These are phyloP conservation scores for Apiospora rasikravindrae DNA, from an alignment of 2,329 filamentous ascomycete species.

Conservation along the genomic window DNA sequence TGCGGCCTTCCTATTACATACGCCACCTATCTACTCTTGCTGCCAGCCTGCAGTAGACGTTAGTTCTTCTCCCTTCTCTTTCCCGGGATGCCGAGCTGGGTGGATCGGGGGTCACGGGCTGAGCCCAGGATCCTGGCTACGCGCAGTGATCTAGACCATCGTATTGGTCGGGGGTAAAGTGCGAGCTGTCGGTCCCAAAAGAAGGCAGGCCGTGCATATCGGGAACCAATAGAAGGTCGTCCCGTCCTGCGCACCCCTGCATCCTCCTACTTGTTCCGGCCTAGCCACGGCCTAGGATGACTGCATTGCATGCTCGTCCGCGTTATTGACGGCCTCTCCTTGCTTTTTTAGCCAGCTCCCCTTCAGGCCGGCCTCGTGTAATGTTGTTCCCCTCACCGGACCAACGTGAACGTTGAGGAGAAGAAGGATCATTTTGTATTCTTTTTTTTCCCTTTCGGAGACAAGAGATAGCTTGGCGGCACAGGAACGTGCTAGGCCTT, in stretches of 20 bases:
- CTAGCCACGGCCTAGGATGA: background rate
- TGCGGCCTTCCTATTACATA: background rate
- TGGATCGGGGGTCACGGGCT: background rate
- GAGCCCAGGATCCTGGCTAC: background rate
- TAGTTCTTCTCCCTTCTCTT: background rate
- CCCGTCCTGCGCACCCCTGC: background rate
- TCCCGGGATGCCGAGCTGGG: background rate
- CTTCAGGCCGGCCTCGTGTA: background rate
- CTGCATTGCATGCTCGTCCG: background rate
- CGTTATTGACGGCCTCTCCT: background rate
- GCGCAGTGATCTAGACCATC: background rate
- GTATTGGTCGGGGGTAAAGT: background rate
- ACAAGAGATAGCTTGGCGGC: too few species aligned
- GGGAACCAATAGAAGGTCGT: background rate
- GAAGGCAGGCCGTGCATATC: background rate
- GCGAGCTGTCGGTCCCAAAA: background rate
- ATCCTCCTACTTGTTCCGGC: constrained; percentile 1
- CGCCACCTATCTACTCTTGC: background rate
- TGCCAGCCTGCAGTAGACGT: background rate
- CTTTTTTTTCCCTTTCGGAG: too few species aligned
- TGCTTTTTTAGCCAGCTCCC: constrained; percentile 6
- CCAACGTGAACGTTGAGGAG: background rate
- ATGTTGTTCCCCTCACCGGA: background rate
- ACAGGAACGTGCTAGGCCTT: too few species aligned
- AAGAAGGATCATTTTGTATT: background rate